A percentile compares a stretch with the other conserved stretches of the same genome.
Conservation (phyloP, 1,284 basidiomycete species). For the Fistulinella staudtii region DNA sequence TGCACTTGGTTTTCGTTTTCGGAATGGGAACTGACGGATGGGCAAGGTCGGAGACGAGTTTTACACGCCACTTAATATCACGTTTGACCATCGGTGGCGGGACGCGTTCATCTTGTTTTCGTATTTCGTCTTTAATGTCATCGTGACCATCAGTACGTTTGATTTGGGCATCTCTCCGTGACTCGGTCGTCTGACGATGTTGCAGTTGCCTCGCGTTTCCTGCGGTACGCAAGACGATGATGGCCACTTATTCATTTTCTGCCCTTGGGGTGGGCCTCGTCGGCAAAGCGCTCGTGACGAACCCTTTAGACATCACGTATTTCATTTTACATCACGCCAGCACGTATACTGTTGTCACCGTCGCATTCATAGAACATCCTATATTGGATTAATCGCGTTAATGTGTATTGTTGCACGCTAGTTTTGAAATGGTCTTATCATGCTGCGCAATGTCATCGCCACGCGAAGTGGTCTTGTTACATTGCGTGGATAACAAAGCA, state of each 20-base stretch:
- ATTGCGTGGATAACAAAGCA: too few relatives aligned
- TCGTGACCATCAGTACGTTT: constrained; percentile 64
- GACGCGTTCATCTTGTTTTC: constrained; percentile 71
- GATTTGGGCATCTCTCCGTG: background rate
- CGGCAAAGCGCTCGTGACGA: too few relatives aligned
- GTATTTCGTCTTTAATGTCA: constrained; percentile 69
- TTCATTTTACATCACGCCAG: too few relatives aligned
- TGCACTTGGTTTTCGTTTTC: background rate
- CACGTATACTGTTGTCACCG: too few relatives aligned
- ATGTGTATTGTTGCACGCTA: too few relatives aligned
- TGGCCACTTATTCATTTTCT: background rate
- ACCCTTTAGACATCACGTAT: background rate
- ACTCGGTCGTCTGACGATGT: constrained; percentile 6
- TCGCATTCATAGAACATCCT: too few relatives aligned
- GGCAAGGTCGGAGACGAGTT: constrained; percentile 63
- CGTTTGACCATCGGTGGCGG: constrained; percentile 64
- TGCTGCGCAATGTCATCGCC: too few relatives aligned
- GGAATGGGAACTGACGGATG: constrained; percentile 1
- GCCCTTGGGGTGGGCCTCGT: too few relatives aligned
- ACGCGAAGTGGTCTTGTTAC: too few relatives aligned
- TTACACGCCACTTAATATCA: constrained; percentile 66
- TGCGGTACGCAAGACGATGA: constrained; percentile 67
- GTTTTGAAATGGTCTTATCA: too few relatives aligned
- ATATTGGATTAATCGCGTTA: too few relatives aligned
- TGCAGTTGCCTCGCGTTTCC: constrained; percentile 66